Evolutionary conservation across 2,329 filamentous ascomycete genomes (phyloP).

Genomic region (Cladophialophora carrionii): DNA sequence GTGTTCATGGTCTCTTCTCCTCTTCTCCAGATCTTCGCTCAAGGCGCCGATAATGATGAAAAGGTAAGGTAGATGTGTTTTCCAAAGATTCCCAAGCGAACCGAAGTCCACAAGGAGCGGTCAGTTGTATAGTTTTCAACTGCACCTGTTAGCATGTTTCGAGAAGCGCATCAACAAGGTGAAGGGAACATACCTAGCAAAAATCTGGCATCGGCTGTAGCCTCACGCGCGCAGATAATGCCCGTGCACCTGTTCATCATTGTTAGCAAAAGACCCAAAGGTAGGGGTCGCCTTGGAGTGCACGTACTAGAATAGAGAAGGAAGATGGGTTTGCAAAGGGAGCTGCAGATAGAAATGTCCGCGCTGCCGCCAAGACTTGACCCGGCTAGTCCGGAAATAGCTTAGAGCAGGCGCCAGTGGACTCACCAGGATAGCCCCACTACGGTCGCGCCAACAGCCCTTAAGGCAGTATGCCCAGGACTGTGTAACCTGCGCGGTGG

Average conservation of each 20-base stretch:
- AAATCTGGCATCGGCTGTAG: slow-evolving; percentile 80
- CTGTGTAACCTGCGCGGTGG: not conserved
- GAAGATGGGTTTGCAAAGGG: not conserved
- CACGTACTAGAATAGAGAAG: slow-evolving; percentile 3
- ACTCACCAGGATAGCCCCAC: no score
- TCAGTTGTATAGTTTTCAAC: slow-evolving; percentile 80
- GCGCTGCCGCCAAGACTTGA: not conserved
- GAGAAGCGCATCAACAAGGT: not conserved
- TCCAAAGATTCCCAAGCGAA: slow-evolving; percentile 78
- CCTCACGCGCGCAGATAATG: slow-evolving; percentile 76
- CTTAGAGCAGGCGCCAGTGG: not conserved
- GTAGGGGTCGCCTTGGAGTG: not conserved
- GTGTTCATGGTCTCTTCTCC: slow-evolving; percentile 33
- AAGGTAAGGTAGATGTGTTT: slow-evolving; percentile 40
- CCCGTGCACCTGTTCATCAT: slow-evolving; percentile 61
- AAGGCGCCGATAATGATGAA: slow-evolving; percentile 36
- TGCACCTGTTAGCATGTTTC: not conserved
- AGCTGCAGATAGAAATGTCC: not conserved
- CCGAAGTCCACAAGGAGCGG: slow-evolving; percentile 71
- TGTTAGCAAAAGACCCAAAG: not conserved
- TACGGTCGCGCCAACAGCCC: no score
- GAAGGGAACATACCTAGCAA: slow-evolving; percentile 61
- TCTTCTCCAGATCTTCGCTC: slow-evolving; percentile 36
- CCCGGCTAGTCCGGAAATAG: not conserved
- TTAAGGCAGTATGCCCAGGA: not conserved